Percentiles rank a stretch among this genome's conserved stretches.
Conservation (phyloP, 2,329 filamentous ascomycete species). For the Aspergillus novofumigatus region DNA sequence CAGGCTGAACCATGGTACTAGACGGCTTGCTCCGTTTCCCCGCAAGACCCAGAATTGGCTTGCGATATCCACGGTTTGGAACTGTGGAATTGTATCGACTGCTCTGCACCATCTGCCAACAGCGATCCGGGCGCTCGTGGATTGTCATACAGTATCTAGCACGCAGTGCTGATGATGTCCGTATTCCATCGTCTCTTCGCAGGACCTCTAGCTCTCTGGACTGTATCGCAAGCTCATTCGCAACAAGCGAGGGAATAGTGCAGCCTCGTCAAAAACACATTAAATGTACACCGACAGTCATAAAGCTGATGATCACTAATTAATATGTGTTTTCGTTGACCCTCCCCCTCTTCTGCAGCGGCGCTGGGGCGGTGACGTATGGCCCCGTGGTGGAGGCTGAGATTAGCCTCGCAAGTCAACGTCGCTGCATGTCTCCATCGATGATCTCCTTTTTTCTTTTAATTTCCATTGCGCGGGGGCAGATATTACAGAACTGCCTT, state of each 20-base stretch:
- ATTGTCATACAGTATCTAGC: neutral
- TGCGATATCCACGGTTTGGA: neutral
- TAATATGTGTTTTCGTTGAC: neutral
- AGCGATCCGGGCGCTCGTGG: neutral
- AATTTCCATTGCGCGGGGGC: neutral
- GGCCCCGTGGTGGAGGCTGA: neutral
- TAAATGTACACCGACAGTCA: neutral
- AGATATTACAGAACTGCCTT: neutral
- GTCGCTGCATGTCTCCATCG: neutral
- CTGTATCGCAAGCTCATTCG: neutral
- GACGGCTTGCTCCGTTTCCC: neutral
- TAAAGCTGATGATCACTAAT: neutral
- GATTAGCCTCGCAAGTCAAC: neutral
- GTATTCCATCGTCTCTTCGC: neutral
- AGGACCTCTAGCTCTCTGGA: neutral
- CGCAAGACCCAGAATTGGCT: neutral
- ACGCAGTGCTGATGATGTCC: neutral
- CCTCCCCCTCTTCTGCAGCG: neutral
- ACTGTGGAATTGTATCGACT: neutral
- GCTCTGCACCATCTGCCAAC: neutral
- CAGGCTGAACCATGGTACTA: neutral
- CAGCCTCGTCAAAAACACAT: neutral
- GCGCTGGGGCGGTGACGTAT: neutral
- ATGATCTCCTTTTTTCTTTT: neutral
- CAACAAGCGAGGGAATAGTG: neutral